Evolutionary conservation across 768 basidiomycete genomes (phyloP), one percentile per base, ranked within the genome.

Genomic region (Porphyrellus cyaneotinctus): DNA sequence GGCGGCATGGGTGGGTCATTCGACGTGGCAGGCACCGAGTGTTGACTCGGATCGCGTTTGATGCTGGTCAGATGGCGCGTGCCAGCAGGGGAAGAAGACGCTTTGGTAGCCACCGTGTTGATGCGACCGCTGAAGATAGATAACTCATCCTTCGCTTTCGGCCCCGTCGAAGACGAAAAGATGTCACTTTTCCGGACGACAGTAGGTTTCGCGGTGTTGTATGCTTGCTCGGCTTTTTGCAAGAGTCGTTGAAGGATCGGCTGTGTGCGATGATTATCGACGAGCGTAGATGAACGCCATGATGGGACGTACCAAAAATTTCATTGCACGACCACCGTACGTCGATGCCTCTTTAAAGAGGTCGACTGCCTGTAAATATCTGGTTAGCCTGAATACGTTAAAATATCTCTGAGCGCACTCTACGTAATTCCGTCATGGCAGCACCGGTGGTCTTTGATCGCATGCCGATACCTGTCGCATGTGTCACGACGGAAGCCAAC

Each of bases 51-150:
- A 71, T 15, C 66, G 51, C 9, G 70, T 58, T 39, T 61, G 24
- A 58, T 33, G 65, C 30, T 13, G 5, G 33, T 39, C 17, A 46
- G 18, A 24, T n/a, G 35, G 37, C 26, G 48, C 12, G 24, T 6
- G 42, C 30, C 44, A 4, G 56, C 39, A 12, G 54, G 48, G 8
- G 63, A 58, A 17, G 73, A 46, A 6, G 72, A 51, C 1, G 63
- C 61, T 51, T 79, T 81, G 0, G 80, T 83, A 10, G 73, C 71
- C 22, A 88, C 72, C 0, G 80, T 85, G 54, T 85, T 80, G 11
- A 82, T 87, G 60, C 82, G 79, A n/a, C 88, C 88, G 44, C 85
- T 81, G 65, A 89, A 89, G 23, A 89, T 86, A 7, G 81, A 79
- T 22, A 90, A 69, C 61, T 88, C 87, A 63, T 89, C 87, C 50